Base-by-base conservation (phyloP, 257 asterid species). In the Primulina eburnea region DNA sequence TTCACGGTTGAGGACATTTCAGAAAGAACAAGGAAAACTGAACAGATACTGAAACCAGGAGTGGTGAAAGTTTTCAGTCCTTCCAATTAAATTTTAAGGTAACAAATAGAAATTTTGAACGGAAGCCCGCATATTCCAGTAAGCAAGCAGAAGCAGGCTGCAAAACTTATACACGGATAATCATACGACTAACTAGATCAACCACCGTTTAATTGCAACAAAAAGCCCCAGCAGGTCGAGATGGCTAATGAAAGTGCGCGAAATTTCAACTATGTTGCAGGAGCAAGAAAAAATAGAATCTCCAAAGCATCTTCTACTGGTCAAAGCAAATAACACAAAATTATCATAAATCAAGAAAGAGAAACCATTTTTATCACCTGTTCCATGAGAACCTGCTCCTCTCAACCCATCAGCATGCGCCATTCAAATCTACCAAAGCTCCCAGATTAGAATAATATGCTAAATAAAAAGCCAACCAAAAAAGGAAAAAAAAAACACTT, bases 381-480 rank as follows among this genome's bases (percentile, higher is more conserved):
- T 58, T 76, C 67, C 79, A 68, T 62, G 75, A 61, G 85, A 76
- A 64, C 57, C 77, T 64, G 80, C 82, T 74, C 82, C 79, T 37
- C 75, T 78, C n/a, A 43, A 12, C 55, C 55, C 55, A 71, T 80
- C 87, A 74, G 62, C 84, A 73, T 73, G 76, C 79, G 88, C 92
- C 89, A 87, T 85, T 53, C 63, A 76, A 65, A 62, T 3, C 20
- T 14, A 43, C 28, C 62, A 60, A 70, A 74, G 73, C 75, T 65
- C 75, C 34, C 30, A 16, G 56, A 47, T 67, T 26, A 68, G 28
- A 53, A 29, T 52, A 76, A 68, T 58, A 56, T 33, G 37, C 53
- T 40, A 37, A 53, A 68, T 53, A 38, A 11, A 20, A 21, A 33
- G 20, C 18, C 55, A 43, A 11, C 50, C 50, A 60, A 61, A 52